Base-by-base conservation (phyloP, 805 yeast genomes). In the Lachancea lanzarotensis region DNA sequence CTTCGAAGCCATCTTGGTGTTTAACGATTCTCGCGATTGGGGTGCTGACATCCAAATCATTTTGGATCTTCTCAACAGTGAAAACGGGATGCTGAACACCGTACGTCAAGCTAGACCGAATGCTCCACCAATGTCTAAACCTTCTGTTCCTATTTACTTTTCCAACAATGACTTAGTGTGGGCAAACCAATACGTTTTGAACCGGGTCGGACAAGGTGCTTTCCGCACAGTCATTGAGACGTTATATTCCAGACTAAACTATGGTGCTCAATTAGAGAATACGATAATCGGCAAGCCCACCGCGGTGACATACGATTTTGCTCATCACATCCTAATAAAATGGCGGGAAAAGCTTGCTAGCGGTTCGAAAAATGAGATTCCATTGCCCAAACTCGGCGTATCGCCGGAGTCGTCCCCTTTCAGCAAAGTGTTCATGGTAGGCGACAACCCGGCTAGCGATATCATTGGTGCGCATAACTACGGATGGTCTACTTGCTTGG, bases 381-480 rank as follows among this genome's bases (percentile, higher is more conserved):
- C 38, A 18, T 53, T 69, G 15, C 84, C 84, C 1, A 58, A 55
- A 17, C 62, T 81, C 44, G 74, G 76, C 25, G 54, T 52, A n/a
- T 52, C 72, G 2, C 74, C 75, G 5, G 45, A 43, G 3, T 16
- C 49, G 2, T 54, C 74, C 0, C 79, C 76, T n/a, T 71, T 84
- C 54, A 67, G 70, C 31, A 65, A 74, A n/a, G 83, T 93, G 1
- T 90, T 74, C 66, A 93, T 93, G 98, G 87, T 93, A 30, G 98
- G 98, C 25, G 98, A 93, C 66, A 93, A 93, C 63, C 98, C 97
- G 3, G 93, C 82, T 25, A 78, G 89, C 41, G 98, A 93, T 61
- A 93, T 93, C 43, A 73, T 74, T 45, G 98, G 98, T 0, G 98
- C 96, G 5, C 82, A 84, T 54, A 69, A 70, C 40, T 81, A 82